Evolutionary conservation across 2,329 filamentous ascomycete species (phyloP).

Genomic region (Chrysoporthe cubensis): DNA sequence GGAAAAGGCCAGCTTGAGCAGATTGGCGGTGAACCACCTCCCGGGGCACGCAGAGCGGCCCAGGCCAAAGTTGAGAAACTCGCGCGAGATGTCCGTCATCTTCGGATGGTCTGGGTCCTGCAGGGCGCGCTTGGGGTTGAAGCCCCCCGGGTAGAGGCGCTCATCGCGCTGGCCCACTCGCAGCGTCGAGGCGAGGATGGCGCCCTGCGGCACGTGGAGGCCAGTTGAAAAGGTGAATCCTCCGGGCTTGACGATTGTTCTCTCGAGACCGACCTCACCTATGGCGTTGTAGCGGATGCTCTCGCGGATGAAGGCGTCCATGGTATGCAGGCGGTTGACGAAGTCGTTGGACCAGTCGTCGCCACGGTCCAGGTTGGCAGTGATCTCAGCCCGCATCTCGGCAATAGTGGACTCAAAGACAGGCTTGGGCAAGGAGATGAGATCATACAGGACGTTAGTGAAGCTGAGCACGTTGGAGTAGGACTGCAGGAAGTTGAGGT

Average conservation of each 20-base stretch:
- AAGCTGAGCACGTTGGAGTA: slow-evolving; percentile 13
- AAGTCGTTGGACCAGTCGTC: slow-evolving; percentile 11
- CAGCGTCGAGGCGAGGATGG: slow-evolving; percentile 5
- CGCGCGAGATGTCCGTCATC: slow-evolving; percentile 11
- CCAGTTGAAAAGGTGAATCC: slow-evolving; percentile 11
- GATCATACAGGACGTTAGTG: slow-evolving; percentile 8
- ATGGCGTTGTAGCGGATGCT: slow-evolving; percentile 15
- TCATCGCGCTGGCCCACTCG: slow-evolving; percentile 11
- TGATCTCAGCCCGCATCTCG: slow-evolving; percentile 5
- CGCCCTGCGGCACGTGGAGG: slow-evolving; percentile 12
- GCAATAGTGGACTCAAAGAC: slow-evolving; percentile 1
- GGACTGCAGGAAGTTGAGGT: slow-evolving; percentile 14
- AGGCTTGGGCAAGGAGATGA: slow-evolving; percentile 1
- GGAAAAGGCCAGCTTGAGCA: slow-evolving; percentile 9
- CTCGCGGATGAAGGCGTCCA: slow-evolving; percentile 14
- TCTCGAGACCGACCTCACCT: slow-evolving; percentile 6
- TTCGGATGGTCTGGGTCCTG: slow-evolving; percentile 1
- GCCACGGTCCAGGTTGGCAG: not conserved
- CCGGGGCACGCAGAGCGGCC: slow-evolving; percentile 12
- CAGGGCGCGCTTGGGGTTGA: slow-evolving; percentile 5
- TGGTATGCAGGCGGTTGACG: not conserved
- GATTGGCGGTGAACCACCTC: slow-evolving; percentile 9
- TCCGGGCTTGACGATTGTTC: slow-evolving; percentile 3
- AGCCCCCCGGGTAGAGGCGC: slow-evolving; percentile 7
- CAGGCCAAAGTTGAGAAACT: slow-evolving; percentile 9